These are phyloP conservation scores for Tylopilus intermedius DNA, from an alignment of 768 basidiomycete species.

Conservation along the genomic window DNA sequence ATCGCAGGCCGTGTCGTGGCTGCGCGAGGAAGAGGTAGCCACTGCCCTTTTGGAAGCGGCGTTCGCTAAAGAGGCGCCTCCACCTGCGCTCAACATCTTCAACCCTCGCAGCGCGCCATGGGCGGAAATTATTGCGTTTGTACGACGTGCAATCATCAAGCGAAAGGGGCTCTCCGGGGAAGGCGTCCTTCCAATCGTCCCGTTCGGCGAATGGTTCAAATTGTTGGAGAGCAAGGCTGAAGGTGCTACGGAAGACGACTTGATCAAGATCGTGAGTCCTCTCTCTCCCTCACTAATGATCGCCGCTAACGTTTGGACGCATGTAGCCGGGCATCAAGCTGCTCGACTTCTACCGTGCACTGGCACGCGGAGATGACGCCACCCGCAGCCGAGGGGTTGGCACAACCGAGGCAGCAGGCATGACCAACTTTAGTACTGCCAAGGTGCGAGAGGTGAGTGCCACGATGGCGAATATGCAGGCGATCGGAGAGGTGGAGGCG, in stretches of 20 bases:
- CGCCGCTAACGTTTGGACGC: not conserved
- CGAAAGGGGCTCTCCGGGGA: not conserved
- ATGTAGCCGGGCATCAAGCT: slow-evolving; percentile 33
- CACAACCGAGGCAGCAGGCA: slow-evolving; percentile 17
- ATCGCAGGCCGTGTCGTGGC: slow-evolving; percentile 37
- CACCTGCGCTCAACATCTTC: slow-evolving; percentile 33
- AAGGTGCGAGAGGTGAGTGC: slow-evolving; percentile 13
- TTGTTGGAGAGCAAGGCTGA: slow-evolving; percentile 21
- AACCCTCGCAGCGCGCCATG: slow-evolving; percentile 36
- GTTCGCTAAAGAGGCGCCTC: slow-evolving; percentile 13
- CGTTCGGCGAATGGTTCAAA: slow-evolving; percentile 34
- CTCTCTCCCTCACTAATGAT: not conserved
- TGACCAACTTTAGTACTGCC: slow-evolving; percentile 18
- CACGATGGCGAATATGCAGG: slow-evolving; percentile 24
- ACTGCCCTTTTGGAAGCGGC: slow-evolving; percentile 29
- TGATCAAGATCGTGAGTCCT: slow-evolving; percentile 29
- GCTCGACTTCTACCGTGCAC: slow-evolving; percentile 29
- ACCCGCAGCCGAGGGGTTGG: not conserved
- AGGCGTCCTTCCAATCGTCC: slow-evolving; percentile 26
- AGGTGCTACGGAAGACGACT: slow-evolving; percentile 22
- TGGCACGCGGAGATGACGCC: slow-evolving; percentile 18
- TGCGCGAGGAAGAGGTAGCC: slow-evolving; percentile 39
- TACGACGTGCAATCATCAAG: slow-evolving; percentile 18
- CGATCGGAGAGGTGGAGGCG: slow-evolving; percentile 22
- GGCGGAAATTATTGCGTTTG: slow-evolving; percentile 24